Evolutionary conservation across 208 protist genomes (phyloP), one percentile per base, ranked within the genome.

Genomic region (Acanthamoeba polyphaga): DNA sequence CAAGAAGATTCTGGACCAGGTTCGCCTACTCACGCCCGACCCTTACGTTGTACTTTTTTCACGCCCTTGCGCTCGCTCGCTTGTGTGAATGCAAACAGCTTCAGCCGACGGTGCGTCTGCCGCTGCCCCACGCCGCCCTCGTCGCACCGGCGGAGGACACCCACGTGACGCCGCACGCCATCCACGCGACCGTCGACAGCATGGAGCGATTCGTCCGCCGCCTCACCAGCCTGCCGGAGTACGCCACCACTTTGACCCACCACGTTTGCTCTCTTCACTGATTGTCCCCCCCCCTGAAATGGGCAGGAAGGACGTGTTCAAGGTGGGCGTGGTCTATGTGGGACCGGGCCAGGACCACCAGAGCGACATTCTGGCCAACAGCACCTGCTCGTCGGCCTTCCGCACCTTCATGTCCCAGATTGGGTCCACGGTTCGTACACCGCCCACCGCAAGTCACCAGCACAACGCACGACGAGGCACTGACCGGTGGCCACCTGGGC

Each of bases 281-380:
- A 29, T 24, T 29, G 3, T 70, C 27, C 27, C 29, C 1, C 7
- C 27, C 3, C 27, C 1, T 51, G 38, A 32, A 22, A 58, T 58
- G 9, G 53, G 6, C 34, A 90, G 84, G 84, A 62, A 70, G 51
- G 84, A 90, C 19, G 60, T 70, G 43, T 90, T 53, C 84, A 90
- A 90, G 55, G 60, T 90, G 43, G 84, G 84, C 49, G 51, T 90
- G 43, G n/a, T 90, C 13, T 90, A 90, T 38, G 84, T 90, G 17
- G 43, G 51, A 12, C 51, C 29, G 9, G 84, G 84, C 19, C 84
- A 90, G 55, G 51, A 90, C 51, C n/a, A 90, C 24, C 84, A 90
- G 19, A 34, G 10, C 13, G 60, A 38, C 49, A 90, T 90, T 27
- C 24, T 90, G 12, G 55, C 51, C 51, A 90, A 90, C 43, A 70